Base-by-base conservation (phyloP, 2,329 filamentous ascomycete genomes). In the Emydomyces testavorans region DNA sequence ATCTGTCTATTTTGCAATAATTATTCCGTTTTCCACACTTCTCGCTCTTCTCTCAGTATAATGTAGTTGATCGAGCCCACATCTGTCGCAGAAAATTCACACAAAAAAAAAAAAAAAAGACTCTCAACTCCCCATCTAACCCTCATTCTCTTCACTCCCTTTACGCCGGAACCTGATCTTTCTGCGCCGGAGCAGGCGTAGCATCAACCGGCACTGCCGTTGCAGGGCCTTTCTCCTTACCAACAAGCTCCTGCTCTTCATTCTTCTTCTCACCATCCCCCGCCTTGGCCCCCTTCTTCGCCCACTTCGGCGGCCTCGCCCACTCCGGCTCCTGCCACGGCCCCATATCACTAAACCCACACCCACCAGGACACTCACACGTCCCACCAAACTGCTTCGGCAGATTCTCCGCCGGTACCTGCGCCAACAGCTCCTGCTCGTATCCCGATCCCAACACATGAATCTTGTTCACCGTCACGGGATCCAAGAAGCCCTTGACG, bases 391-490 rank as follows among this genome's bases (percentile, higher is more conserved):
- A 90, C 52, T 79, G 73, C 67, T 80, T 82, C 53, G 92, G 92
- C 52, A 98, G 74, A 71, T 94, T 95, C 76, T 95, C 89, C 46
- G 80, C 75, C 1, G 88, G 83, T 2, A 98, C 78, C 71, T 98
- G 92, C 50, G 72, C 75, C 52, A 94, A 73, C 49, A 98, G 74
- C 66, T 94, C 85, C 61, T 77, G 79, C 74, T 93, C 77, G 73
- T 95, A 96, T 51, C 78, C 73, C 55, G 73, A 71, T 55, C 89
- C 87, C 32, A 96, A 76, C 49, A 98, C 82, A 69, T 94, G 80
- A 63, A 98, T 98, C 79, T 98, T 98, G 64, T 82, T 76, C 52
- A 94, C 89, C 40, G 92, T 98, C 61, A 98, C 88, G 44, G 92
- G 92, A 71, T 98, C 92, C 60, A 98, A 77, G 79, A 92, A 96